phyloP scores from a whole-genome alignment of 192 early-diverging fungal genomes.

The Linnemannia exigua region DNA sequence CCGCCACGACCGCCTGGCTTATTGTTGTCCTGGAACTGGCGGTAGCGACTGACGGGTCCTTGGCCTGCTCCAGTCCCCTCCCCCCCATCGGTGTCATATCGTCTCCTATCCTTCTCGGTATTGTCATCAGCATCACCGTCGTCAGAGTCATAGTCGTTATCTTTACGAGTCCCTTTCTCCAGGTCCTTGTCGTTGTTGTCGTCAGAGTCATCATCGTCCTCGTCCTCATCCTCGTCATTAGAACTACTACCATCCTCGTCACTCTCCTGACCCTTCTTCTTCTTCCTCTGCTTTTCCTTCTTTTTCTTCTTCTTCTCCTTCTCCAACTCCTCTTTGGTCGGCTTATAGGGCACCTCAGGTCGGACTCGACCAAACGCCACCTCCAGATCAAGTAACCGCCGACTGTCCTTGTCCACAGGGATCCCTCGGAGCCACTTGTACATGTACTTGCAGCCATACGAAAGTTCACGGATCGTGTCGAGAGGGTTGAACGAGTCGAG shows the following conservation, averaged over 20 bases:
- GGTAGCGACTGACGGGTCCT: neutral
- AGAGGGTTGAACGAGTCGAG: conserved; percentile 57
- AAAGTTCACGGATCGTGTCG: conserved; percentile 45
- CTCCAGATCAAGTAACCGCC: conserved; percentile 52
- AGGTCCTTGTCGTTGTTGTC: neutral
- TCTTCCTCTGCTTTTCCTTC: conserved; percentile 19
- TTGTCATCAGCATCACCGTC: neutral
- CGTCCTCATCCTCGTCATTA: conserved; percentile 2
- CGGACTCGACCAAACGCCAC: conserved; percentile 38
- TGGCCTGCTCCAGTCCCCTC: conserved; percentile 1
- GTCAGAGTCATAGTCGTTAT: neutral
- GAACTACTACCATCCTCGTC: conserved; percentile 8
- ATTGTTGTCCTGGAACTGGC: neutral
- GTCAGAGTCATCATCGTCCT: conserved; percentile 6
- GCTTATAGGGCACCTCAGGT: conserved; percentile 51
- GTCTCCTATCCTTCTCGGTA: neutral
- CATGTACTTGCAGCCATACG: conserved; percentile 43
- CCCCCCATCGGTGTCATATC: neutral
- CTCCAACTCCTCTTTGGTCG: conserved; percentile 22
- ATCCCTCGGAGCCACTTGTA: conserved; percentile 50
- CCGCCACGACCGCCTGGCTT: neutral
- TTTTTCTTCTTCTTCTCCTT: conserved; percentile 33
- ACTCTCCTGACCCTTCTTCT: neutral
- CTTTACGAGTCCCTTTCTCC: neutral
- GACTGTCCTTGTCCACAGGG: conserved; percentile 55